These are phyloP conservation scores for Bruguiera parviflora DNA, from an alignment of 345 rosid genomes.

Conservation along the genomic window DNA sequence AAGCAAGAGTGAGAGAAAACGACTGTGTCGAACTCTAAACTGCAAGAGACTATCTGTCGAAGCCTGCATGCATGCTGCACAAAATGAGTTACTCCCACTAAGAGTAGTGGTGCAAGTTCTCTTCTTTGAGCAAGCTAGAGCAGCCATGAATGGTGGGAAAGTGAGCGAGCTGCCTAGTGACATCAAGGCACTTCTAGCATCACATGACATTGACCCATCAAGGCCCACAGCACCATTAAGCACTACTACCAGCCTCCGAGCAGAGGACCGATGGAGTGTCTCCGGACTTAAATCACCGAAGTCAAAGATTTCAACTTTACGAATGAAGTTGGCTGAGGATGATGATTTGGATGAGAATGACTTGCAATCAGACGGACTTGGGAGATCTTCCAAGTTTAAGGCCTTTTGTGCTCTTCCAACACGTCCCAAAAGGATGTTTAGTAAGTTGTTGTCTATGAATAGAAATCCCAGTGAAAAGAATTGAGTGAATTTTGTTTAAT, in stretches of 20 bases:
- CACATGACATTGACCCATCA: slow-evolving; percentile 74
- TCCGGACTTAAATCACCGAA: slow-evolving; percentile 82
- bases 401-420: slow-evolving; percentile 77
- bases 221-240: slow-evolving; percentile 59
- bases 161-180: slow-evolving; percentile 73
- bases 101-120: slow-evolving; percentile 96
- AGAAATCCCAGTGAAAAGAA: slow-evolving; percentile 48
- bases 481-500: slow-evolving; percentile 33
- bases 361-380: slow-evolving; percentile 52
- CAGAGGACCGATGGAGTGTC: slow-evolving; percentile 91
- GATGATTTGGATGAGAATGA: slow-evolving; percentile 58
- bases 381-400: slow-evolving; percentile 57
- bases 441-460: slow-evolving; percentile 40
- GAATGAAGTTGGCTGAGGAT: slow-evolving; percentile 84
- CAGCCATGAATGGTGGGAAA: slow-evolving; percentile 62
- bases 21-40: slow-evolving; percentile 72
- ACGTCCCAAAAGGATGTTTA: slow-evolving; percentile 44
- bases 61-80: slow-evolving; percentile 98
- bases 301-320: slow-evolving; percentile 62
- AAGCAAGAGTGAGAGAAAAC: slow-evolving; percentile 80
- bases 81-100: slow-evolving; percentile 80
- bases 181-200: slow-evolving; percentile 76
- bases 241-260: slow-evolving; percentile 58
- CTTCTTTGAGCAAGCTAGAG: slow-evolving; percentile 91
- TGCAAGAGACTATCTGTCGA: slow-evolving; percentile 94